Base-by-base conservation (phyloP, 139 green algal genomes). In the Chlamydomonas incerta region DNA sequence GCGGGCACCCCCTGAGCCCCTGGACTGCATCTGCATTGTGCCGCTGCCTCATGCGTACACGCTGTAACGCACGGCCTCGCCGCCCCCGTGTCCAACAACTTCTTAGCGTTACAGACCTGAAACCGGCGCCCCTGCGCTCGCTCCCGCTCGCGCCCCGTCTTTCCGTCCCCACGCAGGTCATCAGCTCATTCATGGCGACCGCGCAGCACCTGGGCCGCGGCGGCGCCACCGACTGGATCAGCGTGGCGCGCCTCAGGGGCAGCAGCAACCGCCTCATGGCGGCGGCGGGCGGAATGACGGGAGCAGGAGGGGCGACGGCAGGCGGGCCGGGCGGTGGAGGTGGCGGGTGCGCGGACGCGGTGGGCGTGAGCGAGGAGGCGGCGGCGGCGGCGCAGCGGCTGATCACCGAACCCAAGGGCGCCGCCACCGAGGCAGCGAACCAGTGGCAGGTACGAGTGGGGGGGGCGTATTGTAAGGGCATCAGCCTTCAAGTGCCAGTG, bases 341-440 rank as follows among this genome's bases (percentile, higher is more conserved):
- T 18, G 60, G n/a, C 52, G 81, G 34, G 11, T 63, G 76, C 41
- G 62, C 28, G 8, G 62, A 26, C 33, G 57, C 17, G 17, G 60
- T 24, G 37, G 77, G 46, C 17, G 77, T 46, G 34, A 67, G 75
- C 14, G 77, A 83, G 62, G 62, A 65, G 41, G 29, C 31, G 18
- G 63, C 46, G 29, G 35, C 15, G 34, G 77, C 77, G 31, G 63
- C 77, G 21, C 23, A 15, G 47, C 77, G 76, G 23, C 4, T 91
- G 15, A 23, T 87, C 10, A 28, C 13, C 13, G 76, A 88, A 71
- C 82, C 87, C 34, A 91, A 88, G 50, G 74, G 33, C 31, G 73
- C 87, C 47, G 87, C 87, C 5, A 65, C 15, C 21, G 74, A 86
- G 52, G 73, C 87, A 18, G 77, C 41, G 46, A 52, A 57, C 13